Evolutionary conservation across 345 rosid genomes (phyloP).

Genomic region (Bruguiera gymnorhiza): DNA sequence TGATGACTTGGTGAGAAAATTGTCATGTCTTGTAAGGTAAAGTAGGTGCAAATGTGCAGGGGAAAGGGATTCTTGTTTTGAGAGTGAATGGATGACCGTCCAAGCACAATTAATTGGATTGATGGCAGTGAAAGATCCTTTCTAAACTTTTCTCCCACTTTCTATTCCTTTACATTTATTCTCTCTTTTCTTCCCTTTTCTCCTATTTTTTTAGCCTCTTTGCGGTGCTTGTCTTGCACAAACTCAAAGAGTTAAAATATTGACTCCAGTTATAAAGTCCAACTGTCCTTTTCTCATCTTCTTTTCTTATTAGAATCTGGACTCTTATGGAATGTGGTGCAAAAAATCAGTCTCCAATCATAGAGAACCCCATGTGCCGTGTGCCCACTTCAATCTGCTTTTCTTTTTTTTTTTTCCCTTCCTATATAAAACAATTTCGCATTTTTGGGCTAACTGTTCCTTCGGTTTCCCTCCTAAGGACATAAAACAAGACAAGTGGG

Average conservation of each 20-base stretch:
- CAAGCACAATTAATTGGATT: slow-evolving; percentile 41
- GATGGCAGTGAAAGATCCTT: slow-evolving; percentile 46
- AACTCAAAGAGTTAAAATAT: slow-evolving; percentile 35
- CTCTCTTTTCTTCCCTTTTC: neutral
- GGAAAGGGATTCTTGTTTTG: slow-evolving; percentile 32
- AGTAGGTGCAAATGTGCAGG: slow-evolving; percentile 49
- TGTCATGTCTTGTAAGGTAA: slow-evolving; percentile 55
- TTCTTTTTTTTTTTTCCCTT: slow-evolving; percentile 6
- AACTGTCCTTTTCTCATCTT: slow-evolving; percentile 8
- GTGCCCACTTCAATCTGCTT: slow-evolving; percentile 11
- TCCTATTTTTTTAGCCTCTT: slow-evolving; percentile 2
- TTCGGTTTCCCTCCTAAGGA: slow-evolving; percentile 30
- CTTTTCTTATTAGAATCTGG: neutral
- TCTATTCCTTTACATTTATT: neutral
- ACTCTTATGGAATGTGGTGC: slow-evolving; percentile 9
- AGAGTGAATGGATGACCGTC: slow-evolving; percentile 64
- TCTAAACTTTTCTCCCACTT: slow-evolving; percentile 1
- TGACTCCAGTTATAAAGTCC: slow-evolving; percentile 36
- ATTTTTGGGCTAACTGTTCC: neutral
- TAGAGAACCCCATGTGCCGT: slow-evolving; percentile 22
- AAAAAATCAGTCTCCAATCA: slow-evolving; percentile 23
- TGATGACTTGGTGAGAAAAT: slow-evolving; percentile 42
- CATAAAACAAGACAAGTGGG: neutral
- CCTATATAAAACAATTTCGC: slow-evolving; percentile 8
- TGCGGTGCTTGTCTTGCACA: slow-evolving; percentile 27